These are phyloP conservation scores for Fusarium sp. DNA, from an alignment of 2,329 filamentous ascomycete genomes.

Conservation along the genomic window DNA sequence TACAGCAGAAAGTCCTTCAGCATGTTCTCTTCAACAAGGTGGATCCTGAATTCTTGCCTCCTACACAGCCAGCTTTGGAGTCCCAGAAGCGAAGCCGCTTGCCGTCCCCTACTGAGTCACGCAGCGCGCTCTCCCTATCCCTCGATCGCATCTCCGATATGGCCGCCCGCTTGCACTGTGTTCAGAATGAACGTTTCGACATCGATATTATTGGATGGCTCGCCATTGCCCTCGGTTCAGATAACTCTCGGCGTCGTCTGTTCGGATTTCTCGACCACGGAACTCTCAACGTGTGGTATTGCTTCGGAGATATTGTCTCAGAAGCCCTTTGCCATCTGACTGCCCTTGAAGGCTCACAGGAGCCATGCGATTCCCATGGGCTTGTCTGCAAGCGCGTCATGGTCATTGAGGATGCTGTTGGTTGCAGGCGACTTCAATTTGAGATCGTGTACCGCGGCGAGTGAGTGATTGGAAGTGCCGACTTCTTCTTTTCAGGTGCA, in stretches of 20 bases:
- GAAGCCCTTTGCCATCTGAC: neutral
- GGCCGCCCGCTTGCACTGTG: neutral
- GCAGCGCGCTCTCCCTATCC: neutral
- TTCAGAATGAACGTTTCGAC: neutral
- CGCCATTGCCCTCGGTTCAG: accelerated
- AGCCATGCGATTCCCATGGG: accelerated
- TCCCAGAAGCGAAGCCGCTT: neutral
- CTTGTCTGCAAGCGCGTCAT: neutral
- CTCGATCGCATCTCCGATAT: neutral
- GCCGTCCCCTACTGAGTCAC: neutral
- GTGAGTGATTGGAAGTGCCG: neutral
- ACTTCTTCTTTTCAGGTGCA: too few relatives aligned
- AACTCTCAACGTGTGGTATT: neutral
- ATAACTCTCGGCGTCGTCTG: neutral
- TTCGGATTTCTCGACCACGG: neutral
- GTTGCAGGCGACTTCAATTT: neutral
- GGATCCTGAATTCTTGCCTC: neutral
- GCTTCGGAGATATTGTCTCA: neutral
- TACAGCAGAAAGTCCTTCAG: neutral
- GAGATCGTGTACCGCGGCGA: neutral
- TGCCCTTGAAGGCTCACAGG: neutral
- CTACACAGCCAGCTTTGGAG: neutral
- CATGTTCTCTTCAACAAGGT: neutral
- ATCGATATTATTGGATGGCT: neutral
- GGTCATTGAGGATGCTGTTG: accelerated